Base-by-base conservation (phyloP, 768 basidiomycete genomes). In the Goffeauzyma gilvescens region DNA sequence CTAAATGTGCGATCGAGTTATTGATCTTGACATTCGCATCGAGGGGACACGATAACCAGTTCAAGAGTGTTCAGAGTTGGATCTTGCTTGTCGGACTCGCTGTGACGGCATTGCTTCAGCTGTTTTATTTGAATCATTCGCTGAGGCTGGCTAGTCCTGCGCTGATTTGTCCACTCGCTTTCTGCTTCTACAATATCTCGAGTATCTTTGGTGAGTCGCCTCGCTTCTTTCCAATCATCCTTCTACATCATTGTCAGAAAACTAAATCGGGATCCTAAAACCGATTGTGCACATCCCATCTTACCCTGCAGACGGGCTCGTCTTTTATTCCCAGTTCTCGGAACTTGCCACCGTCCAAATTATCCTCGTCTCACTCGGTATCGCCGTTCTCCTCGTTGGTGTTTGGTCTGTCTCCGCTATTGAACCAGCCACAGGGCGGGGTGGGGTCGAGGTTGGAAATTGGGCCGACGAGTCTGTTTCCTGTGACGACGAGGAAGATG, bases 121-220 rank as follows among this genome's bases (percentile, higher is more conserved):
- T 70, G 26, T 60, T 63, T 22, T 65, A 66, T 47, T 54, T 67
- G 10, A 67, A 67, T 48, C 58, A 64, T 35, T 61, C 63, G 6
- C 50, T 93, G 38, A 69, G 79, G 18, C 67, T 87, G 26, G 83
- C 81, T 8, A 76, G 82, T 57, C 86, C 86, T 1, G 84, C 79
- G 0, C 63, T 85, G 36, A 81, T 87, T 24, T 85, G 83, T 59
- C 84, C 84, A 75, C 77, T 84, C 58, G 85, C 86, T 5, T 95
- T 90, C 65, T 90, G 85, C 62, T 84, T 86, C 62, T 95, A 90
- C 66, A 95, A 90, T 59, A 60, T 89, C 12, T 84, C 83, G 2
- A 83, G 81, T 18, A 90, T 95, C 59, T 69, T 86, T 44, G 87
- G 86, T 90, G 41, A 58, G 63, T 55, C 9, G 21, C 31, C 2